Percentiles rank a stretch among this genome's conserved stretches.
Evolutionary conservation across 2,329 filamentous ascomycete genomes (phyloP).

Genomic region (Nemania abortiva): DNA sequence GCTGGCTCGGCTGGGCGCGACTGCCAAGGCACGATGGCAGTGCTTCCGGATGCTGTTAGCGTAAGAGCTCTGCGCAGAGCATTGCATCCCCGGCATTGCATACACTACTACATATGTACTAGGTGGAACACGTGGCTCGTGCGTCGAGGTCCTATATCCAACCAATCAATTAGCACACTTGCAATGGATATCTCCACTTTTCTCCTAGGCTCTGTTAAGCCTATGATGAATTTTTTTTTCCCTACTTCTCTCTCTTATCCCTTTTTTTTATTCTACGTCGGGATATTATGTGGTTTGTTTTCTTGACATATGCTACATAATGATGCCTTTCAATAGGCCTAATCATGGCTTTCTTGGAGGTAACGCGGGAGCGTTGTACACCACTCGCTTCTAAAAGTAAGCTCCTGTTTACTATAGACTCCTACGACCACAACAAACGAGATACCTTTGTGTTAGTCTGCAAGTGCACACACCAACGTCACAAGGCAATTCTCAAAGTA

Average conservation of each 20-base stretch:
- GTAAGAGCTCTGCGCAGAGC: constrained; percentile 17
- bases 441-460: not conserved
- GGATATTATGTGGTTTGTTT: not conserved
- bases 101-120: not conserved
- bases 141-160: constrained; percentile 5
- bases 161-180: not conserved
- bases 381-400: not conserved
- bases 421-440: not conserved
- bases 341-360: not conserved
- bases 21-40: constrained; percentile 14
- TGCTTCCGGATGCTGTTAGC: constrained; percentile 25
- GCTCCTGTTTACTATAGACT: not conserved
- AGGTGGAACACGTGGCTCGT: constrained; percentile 34
- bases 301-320: too few species aligned
- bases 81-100: constrained; percentile 7
- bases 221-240: not conserved
- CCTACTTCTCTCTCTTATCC: not conserved
- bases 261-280: not conserved
- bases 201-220: not conserved
- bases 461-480: constrained; percentile 18
- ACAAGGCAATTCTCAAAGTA: not conserved
- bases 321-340: too few species aligned
- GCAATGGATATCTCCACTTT: not conserved
- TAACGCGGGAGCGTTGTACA: not conserved
- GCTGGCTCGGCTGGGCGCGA: constrained; percentile 31